A percentile compares a stretch with the other conserved stretches of the same genome.
Evolutionary conservation across 345 rosid genomes (phyloP).

Genomic region (Laguncularia racemosa): DNA sequence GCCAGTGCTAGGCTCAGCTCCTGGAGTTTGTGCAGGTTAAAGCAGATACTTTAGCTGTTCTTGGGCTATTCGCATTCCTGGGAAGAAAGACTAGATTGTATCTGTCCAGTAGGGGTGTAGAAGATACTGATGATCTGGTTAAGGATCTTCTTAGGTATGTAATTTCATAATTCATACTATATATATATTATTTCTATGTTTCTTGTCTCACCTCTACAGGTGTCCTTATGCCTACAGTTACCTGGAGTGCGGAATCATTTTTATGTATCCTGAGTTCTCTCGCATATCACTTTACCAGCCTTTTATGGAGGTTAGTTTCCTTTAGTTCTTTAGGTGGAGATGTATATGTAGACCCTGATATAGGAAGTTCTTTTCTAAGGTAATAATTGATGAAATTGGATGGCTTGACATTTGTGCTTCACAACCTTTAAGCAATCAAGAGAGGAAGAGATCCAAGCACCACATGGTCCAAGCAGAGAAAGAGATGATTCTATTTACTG

Average conservation of each 20-base stretch:
- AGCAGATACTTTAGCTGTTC: conserved; percentile 46
- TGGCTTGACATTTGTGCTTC: conserved; percentile 59
- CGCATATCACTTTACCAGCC: conserved; percentile 40
- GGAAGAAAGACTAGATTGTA: conserved; percentile 48
- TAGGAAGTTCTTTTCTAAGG: conserved; percentile 20
- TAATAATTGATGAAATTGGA: conserved; percentile 57
- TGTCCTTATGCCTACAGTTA: conserved; percentile 23
- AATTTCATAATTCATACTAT: neutral
- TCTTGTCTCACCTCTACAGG: neutral
- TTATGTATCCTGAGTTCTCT: conserved; percentile 48
- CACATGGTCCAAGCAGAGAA: conserved; percentile 56
- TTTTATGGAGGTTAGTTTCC: conserved; percentile 50
- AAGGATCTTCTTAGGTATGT: conserved; percentile 54
- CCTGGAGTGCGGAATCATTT: conserved; percentile 63
- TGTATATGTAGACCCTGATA: conserved; percentile 5
- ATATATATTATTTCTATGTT: neutral
- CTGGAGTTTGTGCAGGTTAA: conserved; percentile 26
- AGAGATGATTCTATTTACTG: conserved; percentile 48
- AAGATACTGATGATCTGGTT: conserved; percentile 53
- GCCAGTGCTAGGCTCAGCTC: neutral
- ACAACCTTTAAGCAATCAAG: conserved; percentile 20
- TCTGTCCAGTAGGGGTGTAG: conserved; percentile 38
- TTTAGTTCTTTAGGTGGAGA: conserved; percentile 7
- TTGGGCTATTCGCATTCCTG: conserved; percentile 63
- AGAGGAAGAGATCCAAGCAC: conserved; percentile 41